phyloP scores from a whole-genome alignment of 208 protist genomes.

The Acanthamoeba triangularis region DNA sequence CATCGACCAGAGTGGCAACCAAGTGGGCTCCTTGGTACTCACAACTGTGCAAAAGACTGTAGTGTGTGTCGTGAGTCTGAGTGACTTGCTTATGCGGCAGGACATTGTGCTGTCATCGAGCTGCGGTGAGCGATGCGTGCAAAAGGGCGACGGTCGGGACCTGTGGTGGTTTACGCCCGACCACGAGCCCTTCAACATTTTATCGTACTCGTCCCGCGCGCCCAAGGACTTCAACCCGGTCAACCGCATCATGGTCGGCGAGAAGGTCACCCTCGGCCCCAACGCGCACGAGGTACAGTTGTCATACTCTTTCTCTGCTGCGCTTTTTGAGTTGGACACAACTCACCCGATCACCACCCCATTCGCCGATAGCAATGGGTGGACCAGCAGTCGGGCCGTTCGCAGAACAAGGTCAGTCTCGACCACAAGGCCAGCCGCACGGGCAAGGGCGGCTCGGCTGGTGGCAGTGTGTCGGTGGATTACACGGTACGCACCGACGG shows the following conservation, averaged over 20 bases:
- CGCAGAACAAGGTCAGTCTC: neutral
- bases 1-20: conserved; percentile 18
- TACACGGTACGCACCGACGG: neutral
- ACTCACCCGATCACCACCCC: too few species aligned
- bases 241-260: neutral
- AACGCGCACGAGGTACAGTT: neutral
- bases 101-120: neutral
- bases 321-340: too few species aligned
- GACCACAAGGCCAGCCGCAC: neutral
- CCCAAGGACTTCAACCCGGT: neutral
- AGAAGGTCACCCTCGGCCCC: neutral
- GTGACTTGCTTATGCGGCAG: too few species aligned
- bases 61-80: too few species aligned
- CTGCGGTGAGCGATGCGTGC: neutral
- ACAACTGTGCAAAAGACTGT: too few species aligned
- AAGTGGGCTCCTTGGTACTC: neutral
- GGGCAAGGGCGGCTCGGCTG: neutral
- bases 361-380: too few species aligned
- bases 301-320: too few species aligned
- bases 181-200: neutral
- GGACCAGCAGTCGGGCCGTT: neutral
- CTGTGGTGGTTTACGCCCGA: neutral
- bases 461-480: neutral
- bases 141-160: neutral
- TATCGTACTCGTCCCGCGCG: neutral